A percentile compares a stretch with the other conserved stretches of the same genome.
Evolutionary conservation across 148 eudicot species (phyloP).

Genomic region (Chenopodium berlandieri): DNA sequence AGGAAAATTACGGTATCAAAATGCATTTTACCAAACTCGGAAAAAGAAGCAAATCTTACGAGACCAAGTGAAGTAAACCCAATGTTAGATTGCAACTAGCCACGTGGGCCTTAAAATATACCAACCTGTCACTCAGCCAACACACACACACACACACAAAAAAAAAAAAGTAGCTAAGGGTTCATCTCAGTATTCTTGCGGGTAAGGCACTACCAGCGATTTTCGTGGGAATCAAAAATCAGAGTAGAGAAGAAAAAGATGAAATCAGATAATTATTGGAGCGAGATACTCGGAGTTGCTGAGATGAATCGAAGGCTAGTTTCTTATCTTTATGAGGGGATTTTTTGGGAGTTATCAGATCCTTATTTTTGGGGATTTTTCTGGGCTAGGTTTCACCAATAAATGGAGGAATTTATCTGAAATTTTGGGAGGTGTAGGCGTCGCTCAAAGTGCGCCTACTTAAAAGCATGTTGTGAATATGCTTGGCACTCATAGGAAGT

Average conservation of each 20-base stretch:
- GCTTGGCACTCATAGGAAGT: no score
- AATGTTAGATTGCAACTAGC: neutral
- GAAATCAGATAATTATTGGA: neutral
- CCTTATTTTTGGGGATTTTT: no score
- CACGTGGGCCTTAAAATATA: neutral
- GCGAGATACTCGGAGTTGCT: neutral
- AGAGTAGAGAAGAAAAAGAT: neutral
- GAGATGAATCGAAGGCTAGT: neutral
- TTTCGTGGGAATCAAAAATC: no score
- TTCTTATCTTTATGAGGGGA: neutral
- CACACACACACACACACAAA: neutral
- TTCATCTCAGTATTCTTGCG: neutral
- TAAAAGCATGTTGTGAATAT: no score
- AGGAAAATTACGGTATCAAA: no score
- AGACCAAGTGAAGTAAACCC: neutral
- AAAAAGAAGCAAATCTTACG: neutral
- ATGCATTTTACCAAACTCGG: neutral
- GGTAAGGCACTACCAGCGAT: neutral
- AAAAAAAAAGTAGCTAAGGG: neutral
- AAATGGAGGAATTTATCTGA: no score
- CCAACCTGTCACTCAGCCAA: neutral
- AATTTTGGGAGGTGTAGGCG: no score
- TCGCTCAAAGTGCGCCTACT: no score
- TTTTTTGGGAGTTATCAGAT: no score
- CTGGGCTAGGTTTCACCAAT: no score